Percentiles rank a stretch among this genome's conserved stretches.
Conservation (phyloP, 441 rosid genomes). For the Croton setiger region DNA sequence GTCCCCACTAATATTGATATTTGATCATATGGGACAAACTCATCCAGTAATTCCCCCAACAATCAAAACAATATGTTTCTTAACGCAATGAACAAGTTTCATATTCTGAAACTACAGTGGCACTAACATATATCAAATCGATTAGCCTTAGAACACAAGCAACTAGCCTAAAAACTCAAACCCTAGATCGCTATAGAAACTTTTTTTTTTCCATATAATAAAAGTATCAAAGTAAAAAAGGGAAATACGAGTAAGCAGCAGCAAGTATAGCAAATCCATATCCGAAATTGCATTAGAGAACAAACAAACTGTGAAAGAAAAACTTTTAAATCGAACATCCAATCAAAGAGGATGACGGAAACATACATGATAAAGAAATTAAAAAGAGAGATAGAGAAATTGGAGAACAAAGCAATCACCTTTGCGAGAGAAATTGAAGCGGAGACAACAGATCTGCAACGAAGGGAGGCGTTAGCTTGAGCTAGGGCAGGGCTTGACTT, state of each 20-base stretch:
- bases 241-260: background rate
- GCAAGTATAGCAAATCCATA: background rate
- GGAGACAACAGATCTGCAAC: background rate
- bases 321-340: no score
- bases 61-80: background rate
- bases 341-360: background rate
- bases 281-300: background rate
- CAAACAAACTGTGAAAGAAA: background rate
- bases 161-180: background rate
- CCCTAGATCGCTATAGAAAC: background rate
- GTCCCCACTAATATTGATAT: background rate
- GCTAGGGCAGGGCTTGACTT: conserved; percentile 7
- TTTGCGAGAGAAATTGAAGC: background rate
- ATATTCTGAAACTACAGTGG: background rate
- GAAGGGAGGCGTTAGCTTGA: background rate
- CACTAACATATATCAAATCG: background rate
- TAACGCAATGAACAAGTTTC: background rate
- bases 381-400: background rate
- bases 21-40: background rate
- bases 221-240: background rate
- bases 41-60: background rate
- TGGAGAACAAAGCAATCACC: background rate
- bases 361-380: no score
- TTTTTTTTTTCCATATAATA: no score
- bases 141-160: background rate